A percentile compares a stretch with the other conserved stretches of the same genome.
These are phyloP conservation scores for Candida takata DNA, from an alignment of 805 yeast species.

Conservation along the genomic window DNA sequence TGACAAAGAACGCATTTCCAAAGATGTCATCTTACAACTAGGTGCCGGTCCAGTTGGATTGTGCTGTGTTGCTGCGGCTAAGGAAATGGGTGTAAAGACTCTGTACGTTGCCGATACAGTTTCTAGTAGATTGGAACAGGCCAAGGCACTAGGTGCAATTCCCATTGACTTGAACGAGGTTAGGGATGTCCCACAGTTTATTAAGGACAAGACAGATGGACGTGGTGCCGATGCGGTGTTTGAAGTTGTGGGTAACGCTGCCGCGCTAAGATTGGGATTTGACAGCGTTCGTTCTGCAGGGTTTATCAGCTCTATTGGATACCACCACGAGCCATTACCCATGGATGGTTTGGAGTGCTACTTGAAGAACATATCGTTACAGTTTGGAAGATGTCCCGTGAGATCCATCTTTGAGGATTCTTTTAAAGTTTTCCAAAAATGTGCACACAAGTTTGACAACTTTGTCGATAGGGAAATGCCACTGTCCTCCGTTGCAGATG, in stretches of 20 bases:
- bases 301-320: slow-evolving; percentile 50
- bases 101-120: slow-evolving; percentile 61
- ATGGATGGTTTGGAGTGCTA: slow-evolving; percentile 53
- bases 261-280: slow-evolving; percentile 45
- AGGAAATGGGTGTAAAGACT: slow-evolving; percentile 61
- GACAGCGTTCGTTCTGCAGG: slow-evolving; percentile 53
- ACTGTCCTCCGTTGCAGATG: slow-evolving; percentile 38
- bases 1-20: slow-evolving; percentile 28
- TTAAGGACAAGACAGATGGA: slow-evolving; percentile 30
- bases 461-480: slow-evolving; percentile 44
- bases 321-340: slow-evolving; percentile 52
- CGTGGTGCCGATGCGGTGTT: slow-evolving; percentile 55
- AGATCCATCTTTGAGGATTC: slow-evolving; percentile 50
- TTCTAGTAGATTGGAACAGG: slow-evolving; percentile 55
- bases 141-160: slow-evolving; percentile 45
- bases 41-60: slow-evolving; percentile 75
- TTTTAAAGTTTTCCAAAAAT: slow-evolving; percentile 37
- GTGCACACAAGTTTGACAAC: slow-evolving; percentile 39
- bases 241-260: slow-evolving; percentile 52
- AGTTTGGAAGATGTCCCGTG: slow-evolving; percentile 60
- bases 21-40: slow-evolving; percentile 39
- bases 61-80: slow-evolving; percentile 61
- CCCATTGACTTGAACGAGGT: slow-evolving; percentile 34
- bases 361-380: slow-evolving; percentile 46
- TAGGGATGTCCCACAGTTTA: slow-evolving; percentile 30